Evolutionary conservation across 2,329 filamentous ascomycete genomes (phyloP).

Genomic region (Aspergillus versicolor): DNA sequence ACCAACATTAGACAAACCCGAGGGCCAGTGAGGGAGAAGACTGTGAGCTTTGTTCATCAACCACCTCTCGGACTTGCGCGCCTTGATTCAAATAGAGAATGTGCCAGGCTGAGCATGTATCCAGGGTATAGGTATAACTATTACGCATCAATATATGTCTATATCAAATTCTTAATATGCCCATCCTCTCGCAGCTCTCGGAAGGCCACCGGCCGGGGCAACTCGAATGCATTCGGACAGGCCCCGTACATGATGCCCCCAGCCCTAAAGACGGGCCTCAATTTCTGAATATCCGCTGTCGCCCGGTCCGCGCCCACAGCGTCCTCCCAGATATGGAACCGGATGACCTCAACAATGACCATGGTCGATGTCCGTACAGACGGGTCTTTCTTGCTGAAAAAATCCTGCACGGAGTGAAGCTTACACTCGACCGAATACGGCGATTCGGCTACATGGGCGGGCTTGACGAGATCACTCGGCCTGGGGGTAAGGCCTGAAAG

Average conservation of each 20-base stretch:
- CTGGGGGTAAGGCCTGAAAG: constrained; percentile 73
- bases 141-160: background rate
- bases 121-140: too few species aligned
- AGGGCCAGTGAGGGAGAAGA: too few species aligned
- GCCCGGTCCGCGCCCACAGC: constrained; percentile 65
- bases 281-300: constrained; percentile 67
- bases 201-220: constrained; percentile 44
- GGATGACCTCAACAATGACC: constrained; percentile 73
- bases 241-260: constrained; percentile 83
- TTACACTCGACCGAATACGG: constrained; percentile 78
- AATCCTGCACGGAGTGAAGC: constrained; percentile 63
- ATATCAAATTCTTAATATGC: background rate
- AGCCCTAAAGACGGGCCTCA: constrained; percentile 73
- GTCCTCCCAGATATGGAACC: constrained; percentile 85
- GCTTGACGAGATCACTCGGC: constrained; percentile 61
- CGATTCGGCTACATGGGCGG: constrained; percentile 74
- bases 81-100: too few species aligned
- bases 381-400: constrained; percentile 48
- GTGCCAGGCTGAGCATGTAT: too few species aligned
- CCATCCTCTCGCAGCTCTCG: background rate
- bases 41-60: too few species aligned
- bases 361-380: constrained; percentile 52
- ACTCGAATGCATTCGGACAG: constrained; percentile 65
- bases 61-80: too few species aligned
- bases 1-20: too few species aligned